Evolutionary conservation across 768 basidiomycete species (phyloP), one percentile per base, ranked within the genome.

Genomic region (Obba rivulosa): DNA sequence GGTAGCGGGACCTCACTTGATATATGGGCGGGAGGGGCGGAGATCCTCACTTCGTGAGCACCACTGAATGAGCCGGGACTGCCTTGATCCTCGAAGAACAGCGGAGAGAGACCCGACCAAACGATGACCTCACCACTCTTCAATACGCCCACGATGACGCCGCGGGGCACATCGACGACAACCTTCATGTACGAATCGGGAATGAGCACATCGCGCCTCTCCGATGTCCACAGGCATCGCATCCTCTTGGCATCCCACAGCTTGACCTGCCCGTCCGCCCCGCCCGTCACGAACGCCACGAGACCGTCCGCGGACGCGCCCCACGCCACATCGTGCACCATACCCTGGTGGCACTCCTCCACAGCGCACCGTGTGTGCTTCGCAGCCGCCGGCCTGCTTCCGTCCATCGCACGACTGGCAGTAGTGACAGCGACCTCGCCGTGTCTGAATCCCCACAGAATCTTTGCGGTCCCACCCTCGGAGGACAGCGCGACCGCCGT

Each of bases 371-470:
- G 66, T 18, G 72, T 62, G 37, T 80, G 64, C 31, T 68, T 74
- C 20, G 75, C 73, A 10, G 67, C 65, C 2, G 73, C 69, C 40
- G 73, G 66, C 34, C 72, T 71, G 21, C 63, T 62, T 4, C 64
- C 59, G 42, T 85, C 83, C 76, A 87, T 83, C 17, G 77, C 78
- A 31, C 74, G 76, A 20, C 67, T 68, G 0, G 79, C 79, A 4
- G 71, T 70, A 39, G 81, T 79, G 24, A 87, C 69, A 0, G 80
- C 74, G 8, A 92, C 74, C 46, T 81, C 79, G 23, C 89, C 90
- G 42, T 74, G 78, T 21, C 72, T 68, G 56, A 79, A 84, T 3
- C 88, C 90, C 90, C 89, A 92, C 5, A 79, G 66, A 11, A 87
- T 71, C 46, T 78, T 80, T 9, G 78, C 87, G 0, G 81, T 81